Base-by-base conservation (phyloP, 2,329 filamentous ascomycete genomes). In the Metarhizium brunneum region DNA sequence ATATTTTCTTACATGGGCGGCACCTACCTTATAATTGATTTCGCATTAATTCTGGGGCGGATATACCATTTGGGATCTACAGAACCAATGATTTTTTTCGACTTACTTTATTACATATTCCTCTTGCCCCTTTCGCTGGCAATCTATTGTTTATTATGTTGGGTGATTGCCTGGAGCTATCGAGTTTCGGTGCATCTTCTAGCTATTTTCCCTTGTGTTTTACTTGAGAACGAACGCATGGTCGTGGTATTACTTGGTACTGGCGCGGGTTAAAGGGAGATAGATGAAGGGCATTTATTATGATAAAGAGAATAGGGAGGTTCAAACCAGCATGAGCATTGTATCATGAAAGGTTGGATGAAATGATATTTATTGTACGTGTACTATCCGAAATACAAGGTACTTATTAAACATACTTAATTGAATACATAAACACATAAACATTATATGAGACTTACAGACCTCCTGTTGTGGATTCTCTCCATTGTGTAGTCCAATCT, bases 51-150 rank as follows among this genome's bases (percentile, higher is more conserved):
- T 53, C 30, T 20, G 50, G 54, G 60, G 57, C 59, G 63, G 62
- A 68, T 61, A 67, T 69, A 68, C 65, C 64, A 64, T 57, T 55
- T 60, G 63, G 64, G 63, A 63, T 59, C 55, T 54, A 63, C 64
- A 66, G 64, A 57, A 67, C 62, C 65, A 62, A 59, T 59, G 51
- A 10, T 32, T 45, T 35, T 52, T 48, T 32, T 48, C 25, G 30
- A 8, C 5, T 18, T 52, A 25, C 20, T 32, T n/a, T 10, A 10
- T 36, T 50, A n/a, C 20, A 53, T 50, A 29, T 47, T 50, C 20
- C 11, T 50, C 6, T 32, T 25, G n/a, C n/a, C 10, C 6, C 7
- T 35, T 40, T 5, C 13, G 38, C 38, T 40, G 38, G 38, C 38
- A 40, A 40, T 40, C n/a, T 43, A 18, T 43, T 43, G 40, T 25